phyloP scores from a whole-genome alignment of 768 basidiomycete genomes.

The Dendrothele bispora region DNA sequence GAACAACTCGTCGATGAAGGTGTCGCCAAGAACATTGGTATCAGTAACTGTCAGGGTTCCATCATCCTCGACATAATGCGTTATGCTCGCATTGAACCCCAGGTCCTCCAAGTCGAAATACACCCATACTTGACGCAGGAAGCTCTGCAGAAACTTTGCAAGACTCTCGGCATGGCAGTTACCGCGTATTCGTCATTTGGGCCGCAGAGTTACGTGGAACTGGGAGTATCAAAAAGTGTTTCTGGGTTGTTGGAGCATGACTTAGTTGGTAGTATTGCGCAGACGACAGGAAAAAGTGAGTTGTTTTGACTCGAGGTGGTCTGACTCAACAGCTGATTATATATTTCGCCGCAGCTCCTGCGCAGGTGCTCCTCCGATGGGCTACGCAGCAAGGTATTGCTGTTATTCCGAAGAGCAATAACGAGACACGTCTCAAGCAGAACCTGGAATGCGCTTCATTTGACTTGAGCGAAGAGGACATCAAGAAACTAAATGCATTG shows the following conservation, averaged over 20 bases:
- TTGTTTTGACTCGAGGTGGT: no score
- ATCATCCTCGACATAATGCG: conserved; percentile 75
- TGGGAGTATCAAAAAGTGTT: conserved; percentile 54
- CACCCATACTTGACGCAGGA: conserved; percentile 73
- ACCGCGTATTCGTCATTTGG: conserved; percentile 64
- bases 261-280: conserved; percentile 43
- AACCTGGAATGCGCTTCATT: conserved; percentile 56
- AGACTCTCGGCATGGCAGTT: conserved; percentile 55
- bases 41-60: conserved; percentile 75
- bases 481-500: conserved; percentile 46
- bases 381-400: conserved; percentile 72
- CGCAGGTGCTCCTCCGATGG: conserved; percentile 80
- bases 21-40: conserved; percentile 74
- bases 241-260: conserved; percentile 56
- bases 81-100: conserved; percentile 75
- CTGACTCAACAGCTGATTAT: no score
- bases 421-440: conserved; percentile 42
- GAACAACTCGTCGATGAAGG: conserved; percentile 76
- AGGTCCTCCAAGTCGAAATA: conserved; percentile 66
- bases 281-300: conserved; percentile 54
- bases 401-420: conserved; percentile 74
- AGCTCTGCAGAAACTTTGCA: conserved; percentile 54
- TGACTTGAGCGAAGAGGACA: conserved; percentile 45
- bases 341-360: conserved; percentile 42
- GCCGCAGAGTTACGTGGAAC: conserved; percentile 58